These are phyloP conservation scores for Pyrus bretschneideri DNA, from an alignment of 306 rosid genomes.

Conservation along the genomic window DNA sequence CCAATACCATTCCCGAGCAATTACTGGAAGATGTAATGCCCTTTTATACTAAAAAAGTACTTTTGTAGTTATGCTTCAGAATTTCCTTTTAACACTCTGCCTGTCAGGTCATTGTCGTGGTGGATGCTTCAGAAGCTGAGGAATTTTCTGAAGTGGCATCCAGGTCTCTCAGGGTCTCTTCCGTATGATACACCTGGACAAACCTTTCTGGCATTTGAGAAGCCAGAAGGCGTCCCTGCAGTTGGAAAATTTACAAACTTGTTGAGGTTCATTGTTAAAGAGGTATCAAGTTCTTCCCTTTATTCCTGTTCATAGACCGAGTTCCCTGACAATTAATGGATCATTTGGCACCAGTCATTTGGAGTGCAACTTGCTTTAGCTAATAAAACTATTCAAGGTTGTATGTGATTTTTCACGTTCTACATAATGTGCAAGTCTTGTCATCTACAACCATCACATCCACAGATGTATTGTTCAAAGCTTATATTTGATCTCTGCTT, in stretches of 20 bases:
- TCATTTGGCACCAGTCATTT: background rate
- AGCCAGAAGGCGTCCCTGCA: slow-evolving; percentile 67
- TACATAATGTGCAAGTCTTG: background rate
- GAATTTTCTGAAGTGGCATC: slow-evolving; percentile 68
- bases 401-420: background rate
- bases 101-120: slow-evolving; percentile 67
- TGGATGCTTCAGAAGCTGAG: slow-evolving; percentile 90
- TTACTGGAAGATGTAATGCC: slow-evolving; percentile 71
- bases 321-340: background rate
- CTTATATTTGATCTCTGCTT: background rate
- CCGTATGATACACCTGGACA: slow-evolving; percentile 95
- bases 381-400: background rate
- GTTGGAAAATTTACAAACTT: slow-evolving; percentile 79
- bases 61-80: slow-evolving; percentile 5
- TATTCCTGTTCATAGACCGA: background rate
- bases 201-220: slow-evolving; percentile 84
- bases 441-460: background rate
- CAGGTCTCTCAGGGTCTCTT: slow-evolving; percentile 83
- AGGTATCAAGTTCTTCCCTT: slow-evolving; percentile 40
- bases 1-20: slow-evolving; percentile 94
- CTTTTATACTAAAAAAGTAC: background rate
- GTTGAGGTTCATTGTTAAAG: slow-evolving; percentile 80
- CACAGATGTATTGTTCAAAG: background rate
- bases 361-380: background rate
- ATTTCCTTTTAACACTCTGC: slow-evolving; percentile 9